Evolutionary conservation across 1,139 yeast genomes (phyloP).

Genomic region (Geotrichum bryndzae): DNA sequence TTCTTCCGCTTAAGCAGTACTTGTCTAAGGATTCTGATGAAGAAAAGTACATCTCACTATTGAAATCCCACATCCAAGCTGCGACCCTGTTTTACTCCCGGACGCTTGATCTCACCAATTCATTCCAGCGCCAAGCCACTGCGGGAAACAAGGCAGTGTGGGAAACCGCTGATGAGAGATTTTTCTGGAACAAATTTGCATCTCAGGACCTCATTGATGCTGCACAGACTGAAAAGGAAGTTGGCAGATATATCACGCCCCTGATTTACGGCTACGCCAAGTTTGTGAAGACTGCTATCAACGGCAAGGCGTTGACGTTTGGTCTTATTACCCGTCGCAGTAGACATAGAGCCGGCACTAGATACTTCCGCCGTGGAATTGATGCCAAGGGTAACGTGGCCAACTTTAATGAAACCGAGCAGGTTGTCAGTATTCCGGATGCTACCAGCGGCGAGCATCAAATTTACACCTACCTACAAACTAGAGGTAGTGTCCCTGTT

Average conservation of each 20-base stretch:
- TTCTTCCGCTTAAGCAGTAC: slow-evolving; percentile 49
- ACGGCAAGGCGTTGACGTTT: slow-evolving; percentile 49
- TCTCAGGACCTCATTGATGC: slow-evolving; percentile 49
- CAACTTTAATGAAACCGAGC: slow-evolving; percentile 95
- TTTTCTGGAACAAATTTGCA: slow-evolving; percentile 84
- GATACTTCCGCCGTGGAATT: slow-evolving; percentile 93
- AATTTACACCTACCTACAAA: slow-evolving; percentile 37
- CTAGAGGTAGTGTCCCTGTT: slow-evolving; percentile 96
- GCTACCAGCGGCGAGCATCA: slow-evolving; percentile 23
- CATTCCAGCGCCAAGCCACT: slow-evolving; percentile 50
- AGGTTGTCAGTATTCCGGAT: slow-evolving; percentile 49
- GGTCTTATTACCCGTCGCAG: slow-evolving; percentile 79
- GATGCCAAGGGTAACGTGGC: slow-evolving; percentile 64
- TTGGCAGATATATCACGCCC: slow-evolving; percentile 59
- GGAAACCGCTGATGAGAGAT: slow-evolving; percentile 53
- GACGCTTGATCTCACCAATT: slow-evolving; percentile 74
- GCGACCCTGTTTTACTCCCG: slow-evolving; percentile 76
- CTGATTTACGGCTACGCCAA: slow-evolving; percentile 67
- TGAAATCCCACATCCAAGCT: slow-evolving; percentile 59
- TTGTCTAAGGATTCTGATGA: slow-evolving; percentile 46
- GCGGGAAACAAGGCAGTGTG: slow-evolving; percentile 12
- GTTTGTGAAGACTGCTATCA: slow-evolving; percentile 39
- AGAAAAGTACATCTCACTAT: slow-evolving; percentile 54
- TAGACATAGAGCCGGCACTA: slow-evolving; percentile 80
- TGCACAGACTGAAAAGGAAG: slow-evolving; percentile 36